Evolutionary conservation across 345 rosid genomes (phyloP).

Genomic region (Tarenaya hassleriana): DNA sequence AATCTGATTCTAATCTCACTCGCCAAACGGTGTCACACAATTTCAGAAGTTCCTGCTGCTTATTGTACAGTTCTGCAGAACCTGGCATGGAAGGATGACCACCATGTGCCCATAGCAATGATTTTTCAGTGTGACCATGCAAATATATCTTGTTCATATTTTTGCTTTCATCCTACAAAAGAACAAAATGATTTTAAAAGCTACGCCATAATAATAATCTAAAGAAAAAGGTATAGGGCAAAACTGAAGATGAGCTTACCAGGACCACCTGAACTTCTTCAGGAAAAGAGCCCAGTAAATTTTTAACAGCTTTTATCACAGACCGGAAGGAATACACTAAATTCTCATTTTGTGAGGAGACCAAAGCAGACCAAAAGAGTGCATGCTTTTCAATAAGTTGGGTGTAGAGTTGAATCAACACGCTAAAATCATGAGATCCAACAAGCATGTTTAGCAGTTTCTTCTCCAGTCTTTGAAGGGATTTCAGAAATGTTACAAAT

Average conservation of each 20-base stretch:
- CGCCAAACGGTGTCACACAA: conserved; percentile 67
- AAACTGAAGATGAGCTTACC: conserved; percentile 38
- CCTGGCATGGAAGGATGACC: conserved; percentile 81
- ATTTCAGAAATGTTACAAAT: conserved; percentile 43
- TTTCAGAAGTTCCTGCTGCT: conserved; percentile 47
- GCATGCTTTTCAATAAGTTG: conserved; percentile 61
- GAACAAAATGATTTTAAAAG: conserved; percentile 23
- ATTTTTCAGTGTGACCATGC: conserved; percentile 43
- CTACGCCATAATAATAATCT: conserved; percentile 5
- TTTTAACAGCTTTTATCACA: conserved; percentile 54
- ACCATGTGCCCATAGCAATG: conserved; percentile 82
- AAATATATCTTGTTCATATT: conserved; percentile 39
- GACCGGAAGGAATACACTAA: conserved; percentile 53
- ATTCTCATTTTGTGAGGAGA: conserved; percentile 40
- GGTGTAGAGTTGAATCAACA: conserved; percentile 40
- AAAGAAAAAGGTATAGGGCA: conserved; percentile 5
- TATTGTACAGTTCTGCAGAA: conserved; percentile 43
- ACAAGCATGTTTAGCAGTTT: conserved; percentile 45
- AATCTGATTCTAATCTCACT: conserved; percentile 25
- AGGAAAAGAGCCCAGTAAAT: conserved; percentile 44
- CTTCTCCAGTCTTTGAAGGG: conserved; percentile 56
- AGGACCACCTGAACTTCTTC: conserved; percentile 39
- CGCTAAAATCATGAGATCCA: conserved; percentile 42
- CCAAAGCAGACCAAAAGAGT: conserved; percentile 55
- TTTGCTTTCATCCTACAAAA: conserved; percentile 43